Conservation (phyloP, 441 rosid species). For the Bruguiera hainesii region DNA sequence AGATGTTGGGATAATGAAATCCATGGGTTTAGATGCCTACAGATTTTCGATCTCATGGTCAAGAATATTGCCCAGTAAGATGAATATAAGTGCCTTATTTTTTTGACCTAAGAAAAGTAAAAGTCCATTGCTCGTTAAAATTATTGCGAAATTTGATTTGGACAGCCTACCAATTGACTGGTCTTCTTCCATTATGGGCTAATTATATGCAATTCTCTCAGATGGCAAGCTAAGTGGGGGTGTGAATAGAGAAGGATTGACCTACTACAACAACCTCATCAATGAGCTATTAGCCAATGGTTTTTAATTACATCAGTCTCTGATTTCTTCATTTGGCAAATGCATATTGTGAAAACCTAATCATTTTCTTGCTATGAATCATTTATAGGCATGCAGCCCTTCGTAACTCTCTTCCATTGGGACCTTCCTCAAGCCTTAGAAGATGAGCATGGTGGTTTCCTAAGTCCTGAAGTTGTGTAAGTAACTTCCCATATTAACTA, state of each 20-base stretch:
- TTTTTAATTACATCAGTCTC: not conserved
- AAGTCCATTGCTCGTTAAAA: too few relatives aligned
- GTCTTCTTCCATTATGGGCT: not conserved
- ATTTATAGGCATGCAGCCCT: slow-evolving; percentile 39
- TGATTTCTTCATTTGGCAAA: not conserved
- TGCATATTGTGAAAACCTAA: not conserved
- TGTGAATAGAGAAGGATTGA: slow-evolving; percentile 47
- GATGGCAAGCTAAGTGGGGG: slow-evolving; percentile 50
- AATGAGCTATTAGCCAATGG: slow-evolving; percentile 44
- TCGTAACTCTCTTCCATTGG: slow-evolving; percentile 51
- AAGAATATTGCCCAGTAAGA: slow-evolving; percentile 53
- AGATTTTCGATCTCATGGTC: slow-evolving; percentile 92
- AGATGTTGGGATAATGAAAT: slow-evolving; percentile 51
- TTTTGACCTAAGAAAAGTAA: too few relatives aligned
- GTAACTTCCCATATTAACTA: not conserved
- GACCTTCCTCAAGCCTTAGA: slow-evolving; percentile 55
- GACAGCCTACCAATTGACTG: too few relatives aligned
- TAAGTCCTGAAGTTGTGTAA: slow-evolving; percentile 41
- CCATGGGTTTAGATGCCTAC: slow-evolving; percentile 52
- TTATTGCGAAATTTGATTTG: too few relatives aligned
- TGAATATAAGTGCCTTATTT: not conserved
- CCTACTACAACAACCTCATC: slow-evolving; percentile 58
- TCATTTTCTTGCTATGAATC: not conserved
- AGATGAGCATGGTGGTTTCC: slow-evolving; percentile 52
- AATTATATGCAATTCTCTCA: not conserved